Conservation (phyloP, 352 stramenopile genomes). For the Pythium vanterpoolii region DNA sequence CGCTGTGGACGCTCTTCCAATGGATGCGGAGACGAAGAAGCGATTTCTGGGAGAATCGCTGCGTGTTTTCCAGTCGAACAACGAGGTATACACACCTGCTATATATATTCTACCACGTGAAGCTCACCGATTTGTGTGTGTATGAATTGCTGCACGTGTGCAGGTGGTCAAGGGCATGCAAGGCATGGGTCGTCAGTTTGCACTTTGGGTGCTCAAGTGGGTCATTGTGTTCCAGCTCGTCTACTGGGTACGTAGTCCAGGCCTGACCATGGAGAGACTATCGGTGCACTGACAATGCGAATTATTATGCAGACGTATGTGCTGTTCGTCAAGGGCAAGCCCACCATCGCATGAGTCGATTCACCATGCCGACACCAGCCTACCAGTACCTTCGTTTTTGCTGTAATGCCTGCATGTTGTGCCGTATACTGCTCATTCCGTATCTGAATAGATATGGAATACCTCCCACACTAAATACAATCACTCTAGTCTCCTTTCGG, state of each 20-base stretch:
- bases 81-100: conserved; percentile 33
- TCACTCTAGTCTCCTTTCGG: too few species aligned
- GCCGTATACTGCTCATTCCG: conserved; percentile 4
- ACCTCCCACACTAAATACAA: conserved; percentile 7
- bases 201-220: conserved; percentile 63
- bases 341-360: background rate
- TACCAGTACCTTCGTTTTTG: background rate
- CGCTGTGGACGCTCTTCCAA: conserved; percentile 41
- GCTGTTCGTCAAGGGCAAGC: conserved; percentile 22
- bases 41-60: conserved; percentile 53
- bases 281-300: background rate
- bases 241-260: conserved; percentile 35
- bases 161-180: conserved; percentile 68
- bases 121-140: background rate
- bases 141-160: background rate
- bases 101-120: background rate
- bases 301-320: conserved; percentile 16
- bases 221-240: conserved; percentile 46
- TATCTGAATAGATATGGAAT: conserved; percentile 5
- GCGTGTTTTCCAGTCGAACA: conserved; percentile 64
- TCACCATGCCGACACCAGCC: background rate
- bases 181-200: conserved; percentile 38
- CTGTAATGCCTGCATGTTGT: background rate
- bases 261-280: background rate
- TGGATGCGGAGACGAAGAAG: conserved; percentile 43